Base-by-base conservation (phyloP, 2,329 filamentous ascomycete genomes). In the Xylaria sp. region DNA sequence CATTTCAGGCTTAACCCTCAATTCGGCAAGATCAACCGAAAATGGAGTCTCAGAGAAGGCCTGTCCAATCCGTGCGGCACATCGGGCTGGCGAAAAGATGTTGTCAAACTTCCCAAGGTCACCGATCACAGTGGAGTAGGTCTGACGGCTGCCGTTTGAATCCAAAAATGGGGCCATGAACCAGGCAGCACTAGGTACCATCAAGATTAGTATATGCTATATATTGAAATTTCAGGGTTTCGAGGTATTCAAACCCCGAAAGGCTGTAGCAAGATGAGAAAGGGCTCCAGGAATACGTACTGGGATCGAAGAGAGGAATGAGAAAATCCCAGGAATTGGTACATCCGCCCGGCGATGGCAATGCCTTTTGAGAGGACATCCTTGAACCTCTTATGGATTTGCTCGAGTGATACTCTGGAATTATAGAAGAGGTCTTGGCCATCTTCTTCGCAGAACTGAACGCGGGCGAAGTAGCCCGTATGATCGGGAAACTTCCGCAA, bases 11-110 rank as follows among this genome's bases (percentile, higher is more conserved):
- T 19, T 62, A 48, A 80, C 77, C 0, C 58, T 56, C 13, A 68
- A 62, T 48, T 72, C 71, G 29, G 70, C 24, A 13, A 87, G 69
- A 0, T 77, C 69, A 0, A 92, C 73, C 0, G 88, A 82, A 39
- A 78, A 85, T 1, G 83, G 83, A 0, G 90, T 92, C 61, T 93
- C 89, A 0, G 89, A 88, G 59, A 91, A 95, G 0, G 88, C 87
- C 59, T 86, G 83, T 0, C 83, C 83, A 24, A 86, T 85, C 2
- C 83, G 74, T 1, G 83, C 83, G 0, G 83, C 83, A 45, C 80
- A 83, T 42, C 78, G 78, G 1, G 83, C 82, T 0, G 83, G 80
- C 2, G 79, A 78, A 4, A 66, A 70, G 44, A 86, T 85, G 0
- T 72, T 56, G 2, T 65, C 60, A 53, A 86, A 86, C 11, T 79